phyloP scores from a whole-genome alignment of 2,329 filamentous ascomycete genomes.

The Graphilbum sp. region DNA sequence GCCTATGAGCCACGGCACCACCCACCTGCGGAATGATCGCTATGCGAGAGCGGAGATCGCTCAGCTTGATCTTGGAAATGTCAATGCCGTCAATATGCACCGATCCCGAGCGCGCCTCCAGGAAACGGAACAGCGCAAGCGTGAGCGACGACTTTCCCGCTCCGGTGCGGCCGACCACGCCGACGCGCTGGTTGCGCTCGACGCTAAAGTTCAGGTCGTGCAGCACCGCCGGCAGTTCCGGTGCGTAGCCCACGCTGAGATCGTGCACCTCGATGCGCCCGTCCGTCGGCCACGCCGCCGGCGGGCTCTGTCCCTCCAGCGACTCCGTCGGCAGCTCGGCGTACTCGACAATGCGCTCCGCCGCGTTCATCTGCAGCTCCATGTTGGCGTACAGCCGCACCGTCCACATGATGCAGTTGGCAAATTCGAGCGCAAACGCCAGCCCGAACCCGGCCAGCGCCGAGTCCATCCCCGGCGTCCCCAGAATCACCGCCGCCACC shows the following conservation, averaged over 20 bases:
- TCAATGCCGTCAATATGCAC: slow-evolving; percentile 60
- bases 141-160: slow-evolving; percentile 66
- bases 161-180: slow-evolving; percentile 64
- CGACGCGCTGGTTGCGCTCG: slow-evolving; percentile 50
- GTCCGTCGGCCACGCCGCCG: slow-evolving; percentile 59
- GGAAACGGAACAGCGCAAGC: slow-evolving; percentile 60
- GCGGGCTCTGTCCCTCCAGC: slow-evolving; percentile 41
- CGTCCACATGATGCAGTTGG: slow-evolving; percentile 44
- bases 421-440: slow-evolving; percentile 57
- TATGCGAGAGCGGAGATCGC: slow-evolving; percentile 54
- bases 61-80: slow-evolving; percentile 53
- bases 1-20: no score
- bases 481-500: slow-evolving; percentile 47
- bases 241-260: slow-evolving; percentile 55
- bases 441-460: slow-evolving; percentile 61
- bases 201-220: slow-evolving; percentile 53
- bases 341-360: slow-evolving; percentile 63
- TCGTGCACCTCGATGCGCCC: slow-evolving; percentile 59
- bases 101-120: slow-evolving; percentile 49
- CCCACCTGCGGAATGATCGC: slow-evolving; percentile 57
- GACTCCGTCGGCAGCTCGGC: slow-evolving; percentile 50
- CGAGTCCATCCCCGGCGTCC: slow-evolving; percentile 45
- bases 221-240: slow-evolving; percentile 53
- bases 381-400: slow-evolving; percentile 53
- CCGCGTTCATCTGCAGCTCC: slow-evolving; percentile 65